Evolutionary conservation across 2,329 filamentous ascomycete genomes (phyloP), one percentile per base, ranked within the genome.

Genomic region (Nannizzia gypsea): DNA sequence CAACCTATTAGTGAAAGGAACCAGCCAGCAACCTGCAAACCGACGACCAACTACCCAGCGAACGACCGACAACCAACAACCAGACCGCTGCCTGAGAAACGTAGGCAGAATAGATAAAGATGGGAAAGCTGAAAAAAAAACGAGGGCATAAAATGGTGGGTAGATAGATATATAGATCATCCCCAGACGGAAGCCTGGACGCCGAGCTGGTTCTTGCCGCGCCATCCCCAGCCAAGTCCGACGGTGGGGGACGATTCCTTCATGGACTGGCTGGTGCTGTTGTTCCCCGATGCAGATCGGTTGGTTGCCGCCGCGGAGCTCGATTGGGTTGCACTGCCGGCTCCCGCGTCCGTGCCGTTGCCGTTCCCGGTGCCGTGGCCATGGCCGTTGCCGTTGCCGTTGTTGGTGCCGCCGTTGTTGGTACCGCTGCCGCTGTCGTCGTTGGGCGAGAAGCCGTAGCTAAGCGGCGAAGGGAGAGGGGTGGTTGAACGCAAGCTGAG

Each of bases 111-210:
- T 6, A 17, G n/a, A 42, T 20, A 15, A 42, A n/a, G 38, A 42
- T 6, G 38, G 6, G 3, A 17, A 15, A 34, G 31, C 6, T 48
- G 2, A 20, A 17, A 15, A 48, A 8, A 24, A 15, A 48, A 48
- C 6, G n/a, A 17, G 44, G 44, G n/a, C 31, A 34, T 6, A 1
- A 31, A 8, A 31, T 6, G 28, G 28, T 8, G 44, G 17, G n/a
- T n/a, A n/a, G n/a, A n/a, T n/a, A n/a, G n/a, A n/a, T n/a, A 11
- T n/a, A 44, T 20, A 13, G 34, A 24, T 46, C 85, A 96, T 67
- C 91, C 91, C 91, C 91, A 97, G 66, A 96, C 92, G 65, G 90
- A 95, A 65, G 91, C 90, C 72, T 95, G 90, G 63, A 91, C 88
- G 65, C 90, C 89, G 63, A 95, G 84, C 57, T 84, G 83, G 65